A percentile compares a stretch with the other conserved stretches of the same genome.
Evolutionary conservation across 78 protist genomes (phyloP).

Genomic region (Dictyostelium firmibasis): DNA sequence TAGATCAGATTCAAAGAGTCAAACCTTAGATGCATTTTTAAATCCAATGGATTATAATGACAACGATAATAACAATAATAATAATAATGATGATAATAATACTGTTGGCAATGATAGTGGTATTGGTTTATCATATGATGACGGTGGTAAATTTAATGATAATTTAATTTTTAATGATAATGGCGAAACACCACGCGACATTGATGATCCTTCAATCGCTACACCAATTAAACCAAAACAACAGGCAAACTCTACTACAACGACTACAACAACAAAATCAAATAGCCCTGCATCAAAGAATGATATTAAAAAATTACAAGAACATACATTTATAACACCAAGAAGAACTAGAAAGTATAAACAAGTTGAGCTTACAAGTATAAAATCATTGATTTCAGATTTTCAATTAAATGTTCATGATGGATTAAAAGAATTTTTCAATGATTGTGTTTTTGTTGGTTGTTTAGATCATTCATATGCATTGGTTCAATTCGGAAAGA

Average conservation of each 20-base stretch:
- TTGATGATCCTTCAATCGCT: background rate
- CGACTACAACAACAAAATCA: background rate
- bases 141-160: background rate
- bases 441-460: conserved; percentile 74
- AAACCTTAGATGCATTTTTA: conserved; percentile 41
- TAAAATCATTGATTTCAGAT: background rate
- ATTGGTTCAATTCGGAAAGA: conserved; percentile 74
- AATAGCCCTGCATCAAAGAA: background rate
- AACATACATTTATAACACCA: background rate
- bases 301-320: background rate
- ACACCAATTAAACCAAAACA: conserved; percentile 15
- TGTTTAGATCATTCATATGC: conserved; percentile 53
- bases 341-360: conserved; percentile 58
- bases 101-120: background rate
- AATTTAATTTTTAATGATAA: background rate
- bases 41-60: background rate
- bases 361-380: conserved; percentile 56
- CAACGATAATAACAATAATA: background rate
- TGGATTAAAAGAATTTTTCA: conserved; percentile 64
- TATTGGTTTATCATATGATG: background rate
- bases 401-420: background rate
- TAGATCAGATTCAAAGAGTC: conserved; percentile 74
- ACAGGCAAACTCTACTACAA: background rate
- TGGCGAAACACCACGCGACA: conserved; percentile 15
- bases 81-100: background rate